Base-by-base conservation (phyloP, 306 rosid genomes). In the Prunus padus region DNA sequence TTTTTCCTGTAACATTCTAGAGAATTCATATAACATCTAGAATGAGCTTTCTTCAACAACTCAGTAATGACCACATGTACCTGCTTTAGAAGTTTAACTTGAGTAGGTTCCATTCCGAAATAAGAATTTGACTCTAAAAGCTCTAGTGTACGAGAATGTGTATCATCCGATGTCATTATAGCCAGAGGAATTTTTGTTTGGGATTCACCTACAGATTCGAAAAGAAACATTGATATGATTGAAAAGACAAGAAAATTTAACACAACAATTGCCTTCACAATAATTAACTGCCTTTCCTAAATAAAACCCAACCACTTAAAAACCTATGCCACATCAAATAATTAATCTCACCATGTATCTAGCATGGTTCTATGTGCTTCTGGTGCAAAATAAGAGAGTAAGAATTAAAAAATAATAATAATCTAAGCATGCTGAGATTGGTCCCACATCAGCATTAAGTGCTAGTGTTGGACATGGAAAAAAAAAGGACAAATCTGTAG, bases 81-180 rank as follows among this genome's bases (percentile, higher is more conserved):
- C 99, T 96, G 99, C 89, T 96, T 96, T 82, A 96, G 77, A 81
- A 96, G 98, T 69, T 83, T 92, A 65, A 96, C 93, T 92, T 96
- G 99, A 11, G 87, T 71, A 73, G 92, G 82, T 79, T 96, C 86
- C 99, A 96, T 96, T 59, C 98, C 99, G 67, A 96, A 92, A 85
- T 87, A 96, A 70, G 89, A 87, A 84, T 92, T 92, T 84, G 92
- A 83, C 83, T 90, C 86, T 69, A 96, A 83, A 67, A 92, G 92
- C 78, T 88, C 76, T 59, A 85, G 4, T 18, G 93, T 96, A 49
- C 83, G 93, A 15, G 87, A 86, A 88, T 96, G 97, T 30, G 98
- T 96, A 82, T 96, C 98, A 83, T 96, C 97, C 42, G 99, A 96
- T 26, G 97, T 96, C 99, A 92, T 92, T 84, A 92, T 92, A 79